These are phyloP conservation scores for Pestalotiopsis sp. DNA, from an alignment of 2,329 filamentous ascomycete genomes.

Conservation along the genomic window DNA sequence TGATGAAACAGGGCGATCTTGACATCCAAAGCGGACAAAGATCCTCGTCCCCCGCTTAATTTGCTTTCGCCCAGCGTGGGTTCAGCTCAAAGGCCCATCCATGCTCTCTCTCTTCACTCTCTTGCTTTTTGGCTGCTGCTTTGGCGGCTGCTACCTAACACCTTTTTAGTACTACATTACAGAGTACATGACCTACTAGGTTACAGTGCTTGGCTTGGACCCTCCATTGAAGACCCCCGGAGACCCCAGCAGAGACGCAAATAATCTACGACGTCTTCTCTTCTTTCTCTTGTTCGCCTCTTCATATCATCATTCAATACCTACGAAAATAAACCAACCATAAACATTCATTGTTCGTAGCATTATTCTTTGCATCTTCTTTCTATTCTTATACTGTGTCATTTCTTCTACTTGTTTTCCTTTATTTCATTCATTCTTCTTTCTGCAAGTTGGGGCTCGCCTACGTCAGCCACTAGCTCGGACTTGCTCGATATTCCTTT, in stretches of 20 bases:
- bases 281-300: background rate
- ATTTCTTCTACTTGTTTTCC: background rate
- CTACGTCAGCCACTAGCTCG: background rate
- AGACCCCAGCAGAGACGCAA: background rate
- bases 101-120: background rate
- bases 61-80: background rate
- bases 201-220: background rate
- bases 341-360: slow-evolving; percentile 6
- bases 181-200: too few species aligned
- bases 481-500: background rate
- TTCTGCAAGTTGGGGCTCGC: background rate
- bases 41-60: slow-evolving; percentile 1
- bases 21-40: slow-evolving; percentile 3
- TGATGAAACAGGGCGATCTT: slow-evolving; percentile 11
- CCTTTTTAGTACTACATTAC: too few species aligned
- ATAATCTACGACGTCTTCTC: background rate
- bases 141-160: background rate
- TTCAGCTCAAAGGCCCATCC: background rate
- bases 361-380: background rate
- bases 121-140: background rate
- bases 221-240: background rate
- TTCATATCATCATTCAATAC: background rate
- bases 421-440: background rate
- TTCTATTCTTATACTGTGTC: background rate
- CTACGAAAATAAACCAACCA: too few species aligned